Percentiles rank a stretch among this genome's conserved stretches.
Conservation (phyloP, 2,329 filamentous ascomycete genomes). For the Phoma herbarum region DNA sequence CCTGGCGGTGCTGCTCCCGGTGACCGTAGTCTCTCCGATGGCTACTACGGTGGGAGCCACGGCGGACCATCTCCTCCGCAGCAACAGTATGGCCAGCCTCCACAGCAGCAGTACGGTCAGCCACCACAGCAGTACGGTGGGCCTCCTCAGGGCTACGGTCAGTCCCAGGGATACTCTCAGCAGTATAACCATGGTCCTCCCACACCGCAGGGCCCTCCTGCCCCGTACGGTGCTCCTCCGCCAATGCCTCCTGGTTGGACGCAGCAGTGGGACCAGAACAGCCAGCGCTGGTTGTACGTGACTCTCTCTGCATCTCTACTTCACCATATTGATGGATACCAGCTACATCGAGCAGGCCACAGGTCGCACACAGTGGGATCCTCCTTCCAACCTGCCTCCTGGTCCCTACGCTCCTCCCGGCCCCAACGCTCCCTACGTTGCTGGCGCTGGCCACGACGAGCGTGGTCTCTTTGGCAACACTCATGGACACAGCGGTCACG, state of each 20-base stretch:
- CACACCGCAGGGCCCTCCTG: conserved; percentile 43
- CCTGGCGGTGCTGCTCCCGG: conserved; percentile 30
- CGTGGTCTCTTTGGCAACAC: conserved; percentile 43
- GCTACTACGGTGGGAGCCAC: conserved; percentile 32
- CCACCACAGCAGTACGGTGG: conserved; percentile 34
- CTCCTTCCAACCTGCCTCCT: conserved; percentile 55
- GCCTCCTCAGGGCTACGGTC: conserved; percentile 37
- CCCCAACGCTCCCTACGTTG: conserved; percentile 35
- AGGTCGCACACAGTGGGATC: conserved; percentile 71
- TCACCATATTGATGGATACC: background rate
- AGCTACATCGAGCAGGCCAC: conserved; percentile 69
- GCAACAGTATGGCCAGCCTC: conserved; percentile 30
- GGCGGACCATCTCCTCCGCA: conserved; percentile 22
- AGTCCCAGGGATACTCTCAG: conserved; percentile 37
- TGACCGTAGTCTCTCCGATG: conserved; percentile 33
- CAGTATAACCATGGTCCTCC: conserved; percentile 35
- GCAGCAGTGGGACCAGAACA: conserved; percentile 68
- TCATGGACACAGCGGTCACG: conserved; percentile 37
- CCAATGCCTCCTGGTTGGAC: conserved; percentile 65
- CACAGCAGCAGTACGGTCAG: conserved; percentile 26
- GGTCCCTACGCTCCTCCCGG: conserved; percentile 46
- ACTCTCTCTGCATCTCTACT: background rate
- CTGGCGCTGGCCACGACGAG: conserved; percentile 37
- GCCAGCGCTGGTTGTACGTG: conserved; percentile 64
- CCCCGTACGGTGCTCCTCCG: conserved; percentile 60